Conservation (phyloP, 2,329 filamentous ascomycete genomes). For the Amauroascus verrucosus region DNA sequence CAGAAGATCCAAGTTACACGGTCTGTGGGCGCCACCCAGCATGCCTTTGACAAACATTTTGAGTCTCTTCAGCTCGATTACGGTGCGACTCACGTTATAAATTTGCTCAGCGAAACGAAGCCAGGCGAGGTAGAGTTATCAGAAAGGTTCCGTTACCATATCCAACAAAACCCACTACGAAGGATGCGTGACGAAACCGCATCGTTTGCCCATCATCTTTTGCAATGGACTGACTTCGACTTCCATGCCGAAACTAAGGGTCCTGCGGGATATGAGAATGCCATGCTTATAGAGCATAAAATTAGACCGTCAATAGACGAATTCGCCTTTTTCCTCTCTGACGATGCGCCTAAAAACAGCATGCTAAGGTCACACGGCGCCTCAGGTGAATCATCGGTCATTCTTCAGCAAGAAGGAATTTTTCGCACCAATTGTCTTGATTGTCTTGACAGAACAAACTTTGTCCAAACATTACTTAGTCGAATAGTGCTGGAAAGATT, state of each 20-base stretch:
- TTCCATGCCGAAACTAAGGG: constrained; percentile 92
- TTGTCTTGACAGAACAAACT: constrained; percentile 88
- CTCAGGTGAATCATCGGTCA: constrained; percentile 45
- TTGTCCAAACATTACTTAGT: constrained; percentile 92
- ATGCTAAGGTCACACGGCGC: constrained; percentile 20
- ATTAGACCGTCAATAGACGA: constrained; percentile 70
- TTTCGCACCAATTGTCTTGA: constrained; percentile 95
- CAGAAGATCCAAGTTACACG: constrained; percentile 90
- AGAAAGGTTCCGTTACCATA: constrained; percentile 65
- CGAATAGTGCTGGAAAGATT: constrained; percentile 86
- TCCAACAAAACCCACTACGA: constrained; percentile 63
- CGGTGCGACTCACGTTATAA: constrained; percentile 83
- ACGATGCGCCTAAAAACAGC: constrained; percentile 44
- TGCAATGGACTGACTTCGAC: constrained; percentile 81
- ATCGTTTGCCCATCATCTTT: constrained; percentile 57
- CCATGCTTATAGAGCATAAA: constrained; percentile 68
- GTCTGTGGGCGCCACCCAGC: constrained; percentile 81
- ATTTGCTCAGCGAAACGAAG: constrained; percentile 84
- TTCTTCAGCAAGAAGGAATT: constrained; percentile 87
- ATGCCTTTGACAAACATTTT: constrained; percentile 92
- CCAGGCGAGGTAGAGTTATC: constrained; percentile 77
- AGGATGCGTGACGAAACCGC: constrained; percentile 42
- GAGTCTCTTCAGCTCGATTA: constrained; percentile 76
- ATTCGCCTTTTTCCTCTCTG: constrained; percentile 85
- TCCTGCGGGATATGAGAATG: constrained; percentile 77